Percentiles rank a stretch among this genome's conserved stretches.
Evolutionary conservation across 305 asterid species (phyloP).

Genomic region (Vinca major): DNA sequence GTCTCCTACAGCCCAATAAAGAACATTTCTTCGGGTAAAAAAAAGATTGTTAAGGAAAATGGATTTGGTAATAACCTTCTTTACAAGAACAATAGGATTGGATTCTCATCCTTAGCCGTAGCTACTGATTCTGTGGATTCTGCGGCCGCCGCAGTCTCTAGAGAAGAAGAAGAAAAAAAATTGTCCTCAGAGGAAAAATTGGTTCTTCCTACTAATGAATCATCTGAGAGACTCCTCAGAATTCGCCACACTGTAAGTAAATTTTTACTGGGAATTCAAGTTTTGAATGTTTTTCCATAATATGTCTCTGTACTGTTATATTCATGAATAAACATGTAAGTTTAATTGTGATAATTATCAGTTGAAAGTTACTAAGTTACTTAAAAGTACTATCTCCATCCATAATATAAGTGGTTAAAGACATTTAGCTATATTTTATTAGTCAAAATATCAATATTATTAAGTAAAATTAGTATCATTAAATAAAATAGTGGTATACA

Average conservation of each 20-base stretch:
- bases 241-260: slow-evolving; percentile 72
- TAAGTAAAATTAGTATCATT: too few species aligned
- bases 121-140: slow-evolving; percentile 17
- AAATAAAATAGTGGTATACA: too few species aligned
- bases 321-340: not conserved
- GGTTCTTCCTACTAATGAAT: slow-evolving; percentile 72
- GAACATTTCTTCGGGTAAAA: not conserved
- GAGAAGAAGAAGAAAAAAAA: not conserved
- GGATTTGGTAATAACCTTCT: not conserved
- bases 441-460: too few species aligned
- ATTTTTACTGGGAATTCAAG: not conserved
- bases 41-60: not conserved
- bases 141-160: slow-evolving; percentile 1
- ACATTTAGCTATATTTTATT: too few species aligned
- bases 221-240: slow-evolving; percentile 58
- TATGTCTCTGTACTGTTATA: not conserved
- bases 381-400: too few species aligned
- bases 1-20: not conserved
- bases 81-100: not conserved
- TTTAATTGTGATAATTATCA: not conserved
- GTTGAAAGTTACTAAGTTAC: not conserved
- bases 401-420: too few species aligned
- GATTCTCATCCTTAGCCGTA: slow-evolving; percentile 13
- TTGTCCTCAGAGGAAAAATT: slow-evolving; percentile 22
- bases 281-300: not conserved